phyloP scores from a whole-genome alignment of 2,329 filamentous ascomycete genomes.

The Chaetomium sp. region DNA sequence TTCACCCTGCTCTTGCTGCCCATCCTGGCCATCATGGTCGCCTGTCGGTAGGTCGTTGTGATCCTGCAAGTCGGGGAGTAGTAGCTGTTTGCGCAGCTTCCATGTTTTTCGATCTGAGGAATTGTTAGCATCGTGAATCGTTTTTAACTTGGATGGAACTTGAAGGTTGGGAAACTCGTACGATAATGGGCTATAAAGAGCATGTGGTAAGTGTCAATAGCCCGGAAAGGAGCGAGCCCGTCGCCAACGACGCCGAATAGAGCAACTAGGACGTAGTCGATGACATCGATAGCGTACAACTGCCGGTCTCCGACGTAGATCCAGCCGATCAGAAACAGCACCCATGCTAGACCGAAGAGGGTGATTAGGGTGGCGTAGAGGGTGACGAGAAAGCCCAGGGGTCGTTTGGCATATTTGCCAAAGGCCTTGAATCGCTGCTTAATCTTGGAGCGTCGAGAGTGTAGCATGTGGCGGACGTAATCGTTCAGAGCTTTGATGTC shows the following conservation, averaged over 20 bases:
- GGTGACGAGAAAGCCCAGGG: constrained; percentile 76
- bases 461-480: constrained; percentile 79
- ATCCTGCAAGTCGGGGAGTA: constrained; percentile 56
- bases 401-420: constrained; percentile 67
- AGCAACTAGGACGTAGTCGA: constrained; percentile 64
- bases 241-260: constrained; percentile 66
- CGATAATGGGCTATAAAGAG: constrained; percentile 69
- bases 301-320: constrained; percentile 72
- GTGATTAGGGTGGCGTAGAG: constrained; percentile 79
- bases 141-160: too few relatives aligned
- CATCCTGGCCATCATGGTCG: not conserved
- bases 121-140: not conserved
- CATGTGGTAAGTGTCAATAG: constrained; percentile 83
- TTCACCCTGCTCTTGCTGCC: too few relatives aligned
- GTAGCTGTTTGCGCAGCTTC: constrained; percentile 56
- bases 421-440: constrained; percentile 76
- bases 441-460: constrained; percentile 72
- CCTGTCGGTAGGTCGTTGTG: constrained; percentile 58
- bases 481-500: constrained; percentile 77
- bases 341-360: constrained; percentile 79
- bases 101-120: constrained; percentile 47
- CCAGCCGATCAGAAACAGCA: constrained; percentile 87
- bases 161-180: constrained; percentile 7
- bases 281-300: constrained; percentile 61
- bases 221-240: constrained; percentile 66